Evolutionary conservation across 257 asterid genomes (phyloP), one percentile per base, ranked within the genome.

Genomic region (Cinchona pubescens): DNA sequence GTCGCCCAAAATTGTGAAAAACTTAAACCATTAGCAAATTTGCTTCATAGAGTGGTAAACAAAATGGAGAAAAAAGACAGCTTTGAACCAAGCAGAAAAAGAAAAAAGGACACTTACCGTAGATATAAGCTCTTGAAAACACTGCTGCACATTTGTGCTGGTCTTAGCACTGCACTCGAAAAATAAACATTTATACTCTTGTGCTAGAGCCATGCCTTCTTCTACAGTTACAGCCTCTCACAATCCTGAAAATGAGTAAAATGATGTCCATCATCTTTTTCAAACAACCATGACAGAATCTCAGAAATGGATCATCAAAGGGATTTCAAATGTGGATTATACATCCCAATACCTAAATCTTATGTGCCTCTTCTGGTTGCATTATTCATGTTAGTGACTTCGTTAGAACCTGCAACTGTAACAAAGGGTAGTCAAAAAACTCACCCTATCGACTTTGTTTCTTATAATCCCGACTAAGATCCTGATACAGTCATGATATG

Each of bases 401-500:
- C 23, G 29, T 19, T 7, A 38, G 15, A 40, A 12, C 12, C 32
- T n/a, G 72, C 23, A 42, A 2, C 42, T 8, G 38, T 49, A 15
- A 21, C 45, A 7, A 76, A 63, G n/a, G 59, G 14, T 53, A 74
- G 78, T 13, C 53, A 53, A 18, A 77, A 7, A 67, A 85, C 87
- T 83, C 72, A 93, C 98, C 85, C 86, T 87, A 76, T 93, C 98
- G 38, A 93, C 93, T 89, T 93, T 93, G 88, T 93, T 93, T n/a
- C n/a, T n/a, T n/a, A n/a, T n/a, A n/a, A n/a, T n/a, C 61, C 96
- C 97, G 4, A 93, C 91, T 66, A 91, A 84, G 81, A 93, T 86
- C 86, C 82, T 86, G 88, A 93, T 79, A 37, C 97, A 89, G 67
- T 93, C 97, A 0, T 85, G 90, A 83, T 91, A 85, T 0, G 96